phyloP scores from a whole-genome alignment of 2,329 filamentous ascomycete genomes.

The Ophiosphaerella herpotricha region DNA sequence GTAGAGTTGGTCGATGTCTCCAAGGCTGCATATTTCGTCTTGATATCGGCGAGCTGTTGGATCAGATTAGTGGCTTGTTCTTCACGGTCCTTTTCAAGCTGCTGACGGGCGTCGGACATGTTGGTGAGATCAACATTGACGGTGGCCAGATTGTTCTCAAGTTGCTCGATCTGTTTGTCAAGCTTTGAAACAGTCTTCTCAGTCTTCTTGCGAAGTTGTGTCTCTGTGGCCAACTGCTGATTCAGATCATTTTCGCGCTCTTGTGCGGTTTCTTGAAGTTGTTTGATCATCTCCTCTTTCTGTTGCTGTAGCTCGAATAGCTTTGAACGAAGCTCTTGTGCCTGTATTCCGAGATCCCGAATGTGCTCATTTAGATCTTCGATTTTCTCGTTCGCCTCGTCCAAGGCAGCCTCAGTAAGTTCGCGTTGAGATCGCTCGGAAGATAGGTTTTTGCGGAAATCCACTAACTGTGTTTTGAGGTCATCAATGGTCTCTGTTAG shows the following conservation, averaged over 20 bases:
- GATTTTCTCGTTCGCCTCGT: conserved; percentile 49
- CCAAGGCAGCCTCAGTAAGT: conserved; percentile 49
- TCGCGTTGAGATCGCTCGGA: conserved; percentile 52
- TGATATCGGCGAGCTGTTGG: conserved; percentile 39
- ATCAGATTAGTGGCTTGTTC: conserved; percentile 42
- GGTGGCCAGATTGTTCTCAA: conserved; percentile 40
- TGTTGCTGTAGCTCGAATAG: conserved; percentile 53
- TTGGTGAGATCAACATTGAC: conserved; percentile 24
- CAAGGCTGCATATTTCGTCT: conserved; percentile 36
- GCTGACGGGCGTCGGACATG: conserved; percentile 38
- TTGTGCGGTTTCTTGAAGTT: conserved; percentile 43
- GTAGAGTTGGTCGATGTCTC: conserved; percentile 38
- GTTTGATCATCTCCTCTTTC: conserved; percentile 45
- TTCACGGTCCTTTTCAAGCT: conserved; percentile 38
- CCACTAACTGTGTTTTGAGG: conserved; percentile 46
- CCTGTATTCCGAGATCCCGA: conserved; percentile 49
- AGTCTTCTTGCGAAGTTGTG: conserved; percentile 42
- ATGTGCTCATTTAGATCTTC: conserved; percentile 48
- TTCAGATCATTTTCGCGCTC: conserved; percentile 48
- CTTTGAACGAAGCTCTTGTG: conserved; percentile 56
- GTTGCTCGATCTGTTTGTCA: conserved; percentile 39
- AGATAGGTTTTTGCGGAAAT: conserved; percentile 44
- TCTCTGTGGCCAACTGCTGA: conserved; percentile 46
- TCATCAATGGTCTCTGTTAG: conserved; percentile 42
- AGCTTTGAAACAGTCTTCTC: conserved; percentile 44